A percentile compares a stretch with the other conserved stretches of the same genome.
phyloP scores from a whole-genome alignment of 257 asterid genomes.

The Capsicum baccatum region DNA sequence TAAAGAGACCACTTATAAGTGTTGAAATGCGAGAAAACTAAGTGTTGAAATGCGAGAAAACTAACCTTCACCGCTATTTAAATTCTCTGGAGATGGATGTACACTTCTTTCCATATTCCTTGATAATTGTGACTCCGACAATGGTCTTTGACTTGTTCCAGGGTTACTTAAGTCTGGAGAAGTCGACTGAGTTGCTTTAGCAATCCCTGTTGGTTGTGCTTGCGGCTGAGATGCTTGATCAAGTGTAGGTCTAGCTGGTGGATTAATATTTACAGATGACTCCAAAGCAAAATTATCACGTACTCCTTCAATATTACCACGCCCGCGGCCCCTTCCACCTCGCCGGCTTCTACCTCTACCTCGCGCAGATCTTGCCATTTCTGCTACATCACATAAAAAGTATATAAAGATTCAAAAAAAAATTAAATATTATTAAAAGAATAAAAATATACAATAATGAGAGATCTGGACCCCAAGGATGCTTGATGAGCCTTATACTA shows the following conservation, averaged over 20 bases:
- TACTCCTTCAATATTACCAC: constrained; percentile 11
- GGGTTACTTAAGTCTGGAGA: constrained; percentile 12
- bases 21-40: background rate
- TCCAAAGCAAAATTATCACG: constrained; percentile 19
- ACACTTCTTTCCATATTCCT: constrained; percentile 24
- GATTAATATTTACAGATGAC: constrained; percentile 3
- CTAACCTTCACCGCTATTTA: constrained; percentile 25
- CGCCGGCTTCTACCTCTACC: constrained; percentile 25
- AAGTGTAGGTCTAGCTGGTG: background rate
- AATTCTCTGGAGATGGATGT: constrained; percentile 25
- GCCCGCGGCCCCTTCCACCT: background rate
- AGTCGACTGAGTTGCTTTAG: background rate
- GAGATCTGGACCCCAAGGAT: background rate
- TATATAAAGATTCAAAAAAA: background rate
- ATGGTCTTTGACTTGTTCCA: constrained; percentile 13
- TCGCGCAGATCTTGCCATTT: constrained; percentile 21
- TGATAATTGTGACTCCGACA: constrained; percentile 6
- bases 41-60: background rate
- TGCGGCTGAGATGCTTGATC: constrained; percentile 26
- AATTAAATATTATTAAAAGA: background rate
- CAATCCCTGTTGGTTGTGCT: constrained; percentile 2
- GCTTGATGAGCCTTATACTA: constrained; percentile 1
- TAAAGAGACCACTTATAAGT: constrained; percentile 7
- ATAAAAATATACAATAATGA: background rate
- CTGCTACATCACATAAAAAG: background rate